Base-by-base conservation (phyloP, 495 filamentous ascomycete species). In the Aspergillus carlsbadensis region DNA sequence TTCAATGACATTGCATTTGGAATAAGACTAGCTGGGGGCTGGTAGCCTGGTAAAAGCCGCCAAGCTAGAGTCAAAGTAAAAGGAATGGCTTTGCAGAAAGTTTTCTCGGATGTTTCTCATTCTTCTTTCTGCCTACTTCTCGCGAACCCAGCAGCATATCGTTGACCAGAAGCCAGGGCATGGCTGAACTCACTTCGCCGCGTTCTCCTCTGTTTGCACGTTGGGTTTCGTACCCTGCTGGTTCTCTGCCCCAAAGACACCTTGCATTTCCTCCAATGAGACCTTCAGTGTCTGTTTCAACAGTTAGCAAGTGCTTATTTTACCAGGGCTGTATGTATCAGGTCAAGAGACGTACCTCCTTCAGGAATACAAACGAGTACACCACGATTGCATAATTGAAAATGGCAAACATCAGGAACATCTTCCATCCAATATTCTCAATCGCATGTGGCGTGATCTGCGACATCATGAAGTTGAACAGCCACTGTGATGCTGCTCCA, bases 351-450 rank as follows among this genome's bases (percentile, higher is more conserved):
- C 64, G 20, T 54, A 70, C 65, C 63, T 81, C 78, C 58, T 78
- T 78, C 37, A 81, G 55, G 37, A 81, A 75, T 31, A 79, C 50
- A 65, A 71, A 80, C 15, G 77, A 70, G 52, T 78, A 79, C 3
- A 70, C 63, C 24, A 73, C 67, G 10, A 75, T 70, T 10, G 73
- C 69, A 56, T 72, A 70, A 47, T 76, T 78, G 65, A 84, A 81
- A 47, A 79, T 76, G n/a, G 72, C 74, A 61, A 83, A 82, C 74
- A 82, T 81, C 52, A 84, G 53, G 66, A 82, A 83, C 22, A 77
- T 80, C 17, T 71, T 57, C 75, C 75, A 82, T 3, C 73, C 71
- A 37, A 83, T 80, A 42, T 79, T 77, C 11, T 68, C 71, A 34
- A 82, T 69, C 10, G 79, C 77, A 49, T 75, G 71, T 3, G 81